Base-by-base conservation (phyloP, 345 rosid genomes). In the Geranium rotundifolium region DNA sequence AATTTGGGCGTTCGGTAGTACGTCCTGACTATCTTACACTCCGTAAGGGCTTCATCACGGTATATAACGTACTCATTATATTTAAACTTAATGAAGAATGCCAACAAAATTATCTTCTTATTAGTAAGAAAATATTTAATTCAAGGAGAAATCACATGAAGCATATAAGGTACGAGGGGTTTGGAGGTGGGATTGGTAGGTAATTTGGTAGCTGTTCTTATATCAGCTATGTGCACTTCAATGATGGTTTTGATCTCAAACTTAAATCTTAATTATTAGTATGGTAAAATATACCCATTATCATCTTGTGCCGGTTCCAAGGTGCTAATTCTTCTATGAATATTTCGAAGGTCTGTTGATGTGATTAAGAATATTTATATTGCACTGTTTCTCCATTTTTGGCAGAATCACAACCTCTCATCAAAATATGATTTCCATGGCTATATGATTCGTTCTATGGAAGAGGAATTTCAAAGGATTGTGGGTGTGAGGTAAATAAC, bases 361-460 rank as follows among this genome's bases (percentile, higher is more conserved):
- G 41, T 34, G 1, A 34, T 34, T 34, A 34, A 4, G 41, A 8
- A 1, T n/a, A n/a, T n/a, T n/a, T n/a, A 67, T 67, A 55, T 68
- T 56, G 15, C 64, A 67, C 58, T 52, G 18, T 63, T 59, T 63
- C 62, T 61, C 59, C 46, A 29, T 60, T 62, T 34, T 23, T 77
- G 74, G 75, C 89, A 93, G 99, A 93, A 90, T 72, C 99, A 93
- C 83, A 72, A 86, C 73, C 89, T 93, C 67, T 31, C 79, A 2
- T 64, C 60, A 30, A 81, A 75, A 72, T 90, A 90, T 63, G 97
- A 93, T 80, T 93, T 93, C 72, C 97, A 90, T 66, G 81, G 95
- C 80, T 93, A 93, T 63, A 90, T 93, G 99, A 77, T 90, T 65
- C 96, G 99, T 57, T 86, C 99, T 54, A 93, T 87, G 99, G 99